Conservation (phyloP, 345 rosid species). For the Populus ilicifolia region DNA sequence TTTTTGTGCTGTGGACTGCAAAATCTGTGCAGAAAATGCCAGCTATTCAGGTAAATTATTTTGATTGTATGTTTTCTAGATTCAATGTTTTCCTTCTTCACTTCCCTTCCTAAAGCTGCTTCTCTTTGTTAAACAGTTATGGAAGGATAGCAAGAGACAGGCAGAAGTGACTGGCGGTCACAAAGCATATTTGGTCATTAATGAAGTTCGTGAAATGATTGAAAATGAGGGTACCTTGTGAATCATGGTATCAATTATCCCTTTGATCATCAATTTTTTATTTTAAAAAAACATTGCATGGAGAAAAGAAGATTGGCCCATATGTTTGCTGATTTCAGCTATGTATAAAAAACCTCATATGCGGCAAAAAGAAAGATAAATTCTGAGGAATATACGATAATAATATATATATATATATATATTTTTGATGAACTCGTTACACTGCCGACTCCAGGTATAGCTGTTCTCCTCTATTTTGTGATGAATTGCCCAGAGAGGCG, state of each 20-base stretch:
- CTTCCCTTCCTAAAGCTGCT: neutral
- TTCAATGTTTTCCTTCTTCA: neutral
- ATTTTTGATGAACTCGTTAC: neutral
- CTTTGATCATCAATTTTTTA: no score
- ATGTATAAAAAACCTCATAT: neutral
- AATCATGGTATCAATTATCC: neutral
- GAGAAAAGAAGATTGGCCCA: no score
- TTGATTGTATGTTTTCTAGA: neutral
- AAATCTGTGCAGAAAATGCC: constrained; percentile 81
- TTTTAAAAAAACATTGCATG: no score
- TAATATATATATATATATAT: no score
- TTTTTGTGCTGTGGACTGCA: constrained; percentile 4
- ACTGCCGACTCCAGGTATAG: no score
- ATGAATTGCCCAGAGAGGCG: neutral
- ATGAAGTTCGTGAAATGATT: constrained; percentile 73
- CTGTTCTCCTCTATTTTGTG: neutral
- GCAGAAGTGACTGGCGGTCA: constrained; percentile 83
- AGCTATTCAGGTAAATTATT: constrained; percentile 61
- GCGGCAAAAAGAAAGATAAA: neutral
- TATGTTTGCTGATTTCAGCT: neutral
- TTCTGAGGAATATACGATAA: neutral
- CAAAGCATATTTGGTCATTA: constrained; percentile 65
- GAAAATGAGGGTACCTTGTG: constrained; percentile 38
- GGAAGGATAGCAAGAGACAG: constrained; percentile 78
- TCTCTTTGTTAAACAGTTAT: constrained; percentile 41